Conservation (phyloP, 106 monocot genomes). For the Xerophyta viscosa region DNA sequence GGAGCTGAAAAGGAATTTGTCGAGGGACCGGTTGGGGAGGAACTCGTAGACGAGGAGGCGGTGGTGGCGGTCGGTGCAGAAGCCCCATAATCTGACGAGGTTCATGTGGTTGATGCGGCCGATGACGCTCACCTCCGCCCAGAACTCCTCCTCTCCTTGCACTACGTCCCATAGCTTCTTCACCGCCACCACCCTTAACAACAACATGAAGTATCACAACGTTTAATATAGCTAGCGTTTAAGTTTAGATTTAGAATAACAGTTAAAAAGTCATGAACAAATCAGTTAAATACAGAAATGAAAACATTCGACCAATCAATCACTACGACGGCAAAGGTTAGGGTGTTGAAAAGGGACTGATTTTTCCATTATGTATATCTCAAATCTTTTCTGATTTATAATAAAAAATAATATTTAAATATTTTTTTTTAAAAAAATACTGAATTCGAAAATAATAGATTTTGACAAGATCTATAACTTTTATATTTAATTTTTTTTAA, state of each 20-base stretch:
- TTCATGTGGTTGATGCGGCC: conserved; percentile 23
- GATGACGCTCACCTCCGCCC: conserved; percentile 8
- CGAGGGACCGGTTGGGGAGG: conserved; percentile 14
- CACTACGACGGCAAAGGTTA: too few relatives aligned
- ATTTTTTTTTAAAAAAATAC: too few relatives aligned
- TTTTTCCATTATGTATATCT: too few relatives aligned
- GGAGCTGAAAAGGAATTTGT: conserved; percentile 9
- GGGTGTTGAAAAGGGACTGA: too few relatives aligned
- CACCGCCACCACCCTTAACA: conserved; percentile 15
- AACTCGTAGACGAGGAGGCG: conserved; percentile 16
- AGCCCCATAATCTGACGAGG: conserved; percentile 18
- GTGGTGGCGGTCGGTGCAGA: conserved; percentile 12
- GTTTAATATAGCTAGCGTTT: conserved; percentile 11
- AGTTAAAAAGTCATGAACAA: too few relatives aligned
- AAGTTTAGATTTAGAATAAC: too few relatives aligned
- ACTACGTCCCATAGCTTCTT: conserved; percentile 17
- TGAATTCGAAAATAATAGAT: too few relatives aligned
- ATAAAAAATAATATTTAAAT: too few relatives aligned
- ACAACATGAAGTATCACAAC: conserved; percentile 12
- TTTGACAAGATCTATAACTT: too few relatives aligned
- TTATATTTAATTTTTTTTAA: too few relatives aligned
- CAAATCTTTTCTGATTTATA: too few relatives aligned
- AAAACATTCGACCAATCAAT: conserved; percentile 13
- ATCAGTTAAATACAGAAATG: not conserved
- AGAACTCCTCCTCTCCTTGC: conserved; percentile 15